These are phyloP conservation scores for Stentor roeselii DNA, from an alignment of 73 alveolate species.

Conservation along the genomic window DNA sequence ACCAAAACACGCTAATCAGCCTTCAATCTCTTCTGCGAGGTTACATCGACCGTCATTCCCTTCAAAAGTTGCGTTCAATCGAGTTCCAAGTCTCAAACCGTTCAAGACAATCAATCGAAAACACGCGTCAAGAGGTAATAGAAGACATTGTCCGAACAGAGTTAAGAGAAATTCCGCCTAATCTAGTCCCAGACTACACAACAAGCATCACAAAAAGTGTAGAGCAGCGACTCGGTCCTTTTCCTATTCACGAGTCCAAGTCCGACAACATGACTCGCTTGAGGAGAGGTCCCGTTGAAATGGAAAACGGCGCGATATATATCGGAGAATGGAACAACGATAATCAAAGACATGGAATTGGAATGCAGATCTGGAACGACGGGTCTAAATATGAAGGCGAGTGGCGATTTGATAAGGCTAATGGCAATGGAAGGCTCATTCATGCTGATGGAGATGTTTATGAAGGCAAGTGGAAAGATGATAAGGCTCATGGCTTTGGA, in stretches of 20 bases:
- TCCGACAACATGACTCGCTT: no score
- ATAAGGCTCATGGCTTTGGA: constrained; percentile 50
- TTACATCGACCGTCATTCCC: neutral
- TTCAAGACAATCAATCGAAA: no score
- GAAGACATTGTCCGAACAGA: no score
- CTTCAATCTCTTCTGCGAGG: neutral
- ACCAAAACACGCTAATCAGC: neutral
- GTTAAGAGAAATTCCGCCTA: no score
- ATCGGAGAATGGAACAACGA: constrained; percentile 48
- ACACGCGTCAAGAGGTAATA: no score
- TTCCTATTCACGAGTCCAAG: no score
- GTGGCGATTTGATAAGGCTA: constrained; percentile 35
- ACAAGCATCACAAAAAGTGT: no score
- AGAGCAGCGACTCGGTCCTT: no score
- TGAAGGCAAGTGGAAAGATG: constrained; percentile 46
- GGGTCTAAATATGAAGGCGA: constrained; percentile 52
- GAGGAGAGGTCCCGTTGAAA: constrained; percentile 35
- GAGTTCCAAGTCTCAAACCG: no score
- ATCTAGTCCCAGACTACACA: no score
- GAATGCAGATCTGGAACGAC: constrained; percentile 44
- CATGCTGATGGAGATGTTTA: constrained; percentile 47
- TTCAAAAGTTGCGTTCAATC: no score
- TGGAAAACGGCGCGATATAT: constrained; percentile 41
- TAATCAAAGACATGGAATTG: constrained; percentile 41
- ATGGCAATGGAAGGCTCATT: constrained; percentile 43